Base-by-base conservation (phyloP, 2,329 filamentous ascomycete genomes). In the Fusarium secorum region DNA sequence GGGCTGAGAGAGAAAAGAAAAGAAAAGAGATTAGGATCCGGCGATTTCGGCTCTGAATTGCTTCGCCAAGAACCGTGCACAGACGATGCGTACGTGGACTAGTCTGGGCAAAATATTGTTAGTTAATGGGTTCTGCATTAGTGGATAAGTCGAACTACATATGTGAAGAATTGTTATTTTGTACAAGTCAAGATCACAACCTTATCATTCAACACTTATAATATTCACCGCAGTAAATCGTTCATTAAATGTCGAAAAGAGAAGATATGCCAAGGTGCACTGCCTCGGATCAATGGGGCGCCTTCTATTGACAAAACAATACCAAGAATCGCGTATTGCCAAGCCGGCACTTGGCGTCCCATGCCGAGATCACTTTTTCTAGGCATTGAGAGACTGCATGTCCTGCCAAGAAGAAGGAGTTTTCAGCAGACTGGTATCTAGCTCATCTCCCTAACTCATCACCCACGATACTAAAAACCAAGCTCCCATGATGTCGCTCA, bases 51-150 rank as follows among this genome's bases (percentile, higher is more conserved):
- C 64, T 68, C 8, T 24, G 32, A 48, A 55, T 62, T 36, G 41
- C 57, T n/a, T 62, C 41, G 65, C 64, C 65, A 64, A 68, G 64
- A 18, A 11, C 7, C 30, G 39, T 42, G 65, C 64, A 63, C 65
- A 68, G 64, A 68, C 64, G 15, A 18, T 24, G 32, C 13, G 24
- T 56, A 67, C 33, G 42, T 68, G 60, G 7, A 46, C 56, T 66
- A 32, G 38, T 30, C 49, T 24, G 39, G 42, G 32, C 49, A 46
- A 11, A 15, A n/a, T 11, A 8, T n/a, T 3, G 18, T 13, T 9
- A 17, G 18, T 13, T 9, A 17, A 52, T 52, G 14, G 1, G 22
- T 2, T 8, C 7, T 36, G 9, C 26, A 0, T 24, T 3, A 35
- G 30, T 51, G 30, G 13, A 24, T 6, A 20, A 4, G 18, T 10